Evolutionary conservation across 2,329 filamentous ascomycete genomes (phyloP).

Genomic region (Pseudohalonectria lignicola): DNA sequence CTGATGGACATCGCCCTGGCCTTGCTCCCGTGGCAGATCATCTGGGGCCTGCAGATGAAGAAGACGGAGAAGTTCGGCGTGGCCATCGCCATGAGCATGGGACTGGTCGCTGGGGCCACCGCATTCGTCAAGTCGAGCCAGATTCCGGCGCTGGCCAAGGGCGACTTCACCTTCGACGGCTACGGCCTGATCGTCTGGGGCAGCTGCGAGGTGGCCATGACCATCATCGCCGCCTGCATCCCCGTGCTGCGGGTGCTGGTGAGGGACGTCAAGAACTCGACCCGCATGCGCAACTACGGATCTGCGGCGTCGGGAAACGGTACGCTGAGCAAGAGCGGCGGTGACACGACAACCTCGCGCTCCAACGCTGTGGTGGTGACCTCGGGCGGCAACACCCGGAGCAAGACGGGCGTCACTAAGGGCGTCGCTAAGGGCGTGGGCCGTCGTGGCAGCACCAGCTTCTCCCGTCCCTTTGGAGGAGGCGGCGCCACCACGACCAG

Average conservation of each 20-base stretch:
- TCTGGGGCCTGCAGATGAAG: slow-evolving; percentile 17
- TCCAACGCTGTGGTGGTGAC: too few species aligned
- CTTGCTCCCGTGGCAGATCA: slow-evolving; percentile 17
- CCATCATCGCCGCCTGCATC: slow-evolving; percentile 21
- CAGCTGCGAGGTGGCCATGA: slow-evolving; percentile 19
- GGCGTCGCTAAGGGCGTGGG: not conserved
- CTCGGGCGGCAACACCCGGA: not conserved
- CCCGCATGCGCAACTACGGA: not conserved
- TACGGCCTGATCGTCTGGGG: slow-evolving; percentile 16
- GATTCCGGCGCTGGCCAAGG: slow-evolving; percentile 7
- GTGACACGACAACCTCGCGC: not conserved
- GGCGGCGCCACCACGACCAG: not conserved
- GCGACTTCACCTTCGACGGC: slow-evolving; percentile 6
- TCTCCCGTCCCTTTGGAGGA: not conserved
- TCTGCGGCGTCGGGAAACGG: not conserved
- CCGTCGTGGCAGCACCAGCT: not conserved
- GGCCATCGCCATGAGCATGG: slow-evolving; percentile 19
- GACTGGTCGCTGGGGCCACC: slow-evolving; percentile 14
- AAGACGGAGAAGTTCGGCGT: slow-evolving; percentile 17
- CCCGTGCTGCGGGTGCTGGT: slow-evolving; percentile 17
- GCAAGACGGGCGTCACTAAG: not conserved
- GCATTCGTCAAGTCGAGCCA: slow-evolving; percentile 13
- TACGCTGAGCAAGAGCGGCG: not conserved
- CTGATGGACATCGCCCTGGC: slow-evolving; percentile 14
- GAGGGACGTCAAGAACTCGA: slow-evolving; percentile 3